Evolutionary conservation across 2,329 filamentous ascomycete genomes (phyloP).

Genomic region (Dendryphion nanum): DNA sequence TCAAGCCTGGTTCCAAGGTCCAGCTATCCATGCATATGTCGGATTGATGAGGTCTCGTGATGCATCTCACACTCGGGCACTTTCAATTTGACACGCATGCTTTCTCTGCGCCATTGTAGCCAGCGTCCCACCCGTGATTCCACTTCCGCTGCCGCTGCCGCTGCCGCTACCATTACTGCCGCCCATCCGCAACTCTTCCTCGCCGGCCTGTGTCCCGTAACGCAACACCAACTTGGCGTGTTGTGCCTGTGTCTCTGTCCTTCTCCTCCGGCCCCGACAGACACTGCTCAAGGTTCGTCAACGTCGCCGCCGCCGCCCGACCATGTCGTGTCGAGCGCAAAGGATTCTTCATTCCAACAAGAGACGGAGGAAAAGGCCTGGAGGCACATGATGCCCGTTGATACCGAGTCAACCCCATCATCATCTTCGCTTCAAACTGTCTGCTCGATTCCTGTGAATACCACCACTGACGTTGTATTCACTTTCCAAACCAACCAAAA

Average conservation of each 20-base stretch:
- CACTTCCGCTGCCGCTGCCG: conserved; percentile 6
- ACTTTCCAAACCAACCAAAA: conserved; percentile 30
- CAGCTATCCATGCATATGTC: too few species aligned
- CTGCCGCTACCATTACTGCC: conserved; percentile 11
- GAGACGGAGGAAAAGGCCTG: conserved; percentile 28
- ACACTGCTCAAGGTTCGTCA: conserved; percentile 4
- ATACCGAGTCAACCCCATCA: conserved; percentile 9
- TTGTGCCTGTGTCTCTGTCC: too few species aligned
- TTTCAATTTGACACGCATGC: conserved; percentile 15
- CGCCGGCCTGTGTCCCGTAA: conserved; percentile 1
- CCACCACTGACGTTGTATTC: conserved; percentile 20
- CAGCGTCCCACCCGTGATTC: conserved; percentile 10
- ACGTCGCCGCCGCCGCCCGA: conserved; percentile 18
- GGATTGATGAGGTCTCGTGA: conserved; percentile 11
- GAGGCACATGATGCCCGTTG: conserved; percentile 27
- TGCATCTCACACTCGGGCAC: conserved; percentile 6
- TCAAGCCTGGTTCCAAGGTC: too few species aligned
- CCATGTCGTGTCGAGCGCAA: conserved; percentile 25
- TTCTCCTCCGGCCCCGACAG: conserved; percentile 5
- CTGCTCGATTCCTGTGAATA: conserved; percentile 9
- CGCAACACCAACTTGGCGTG: conserved; percentile 8
- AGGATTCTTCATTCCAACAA: conserved; percentile 15
- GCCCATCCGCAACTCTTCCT: conserved; percentile 10
- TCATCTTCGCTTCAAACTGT: conserved; percentile 7
- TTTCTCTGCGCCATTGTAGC: conserved; percentile 12